phyloP scores from a whole-genome alignment of 179 eudicot genomes.

The Beta macrorhiza region DNA sequence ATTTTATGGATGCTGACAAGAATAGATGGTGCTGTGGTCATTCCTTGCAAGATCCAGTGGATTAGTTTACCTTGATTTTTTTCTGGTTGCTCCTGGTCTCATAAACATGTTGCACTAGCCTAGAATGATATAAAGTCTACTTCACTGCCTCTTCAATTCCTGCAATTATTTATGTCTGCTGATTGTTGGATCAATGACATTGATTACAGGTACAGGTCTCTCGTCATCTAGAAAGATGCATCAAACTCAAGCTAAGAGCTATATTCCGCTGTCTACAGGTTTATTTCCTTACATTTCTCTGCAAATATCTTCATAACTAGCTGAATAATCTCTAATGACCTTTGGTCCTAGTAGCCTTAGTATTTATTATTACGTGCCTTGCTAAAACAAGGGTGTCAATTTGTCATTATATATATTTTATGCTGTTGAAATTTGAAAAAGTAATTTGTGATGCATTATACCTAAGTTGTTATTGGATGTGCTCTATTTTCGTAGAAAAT shows the following conservation, averaged over 20 bases:
- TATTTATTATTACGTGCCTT: neutral
- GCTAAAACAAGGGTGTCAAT: neutral
- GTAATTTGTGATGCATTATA: no score
- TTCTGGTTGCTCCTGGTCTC: neutral
- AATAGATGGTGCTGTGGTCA: no score
- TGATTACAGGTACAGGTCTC: conserved; percentile 31
- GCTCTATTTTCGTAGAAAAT: no score
- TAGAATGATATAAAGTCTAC: neutral
- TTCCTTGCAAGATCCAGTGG: no score
- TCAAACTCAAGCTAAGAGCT: conserved; percentile 26
- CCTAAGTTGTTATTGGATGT: no score
- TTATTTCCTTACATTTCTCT: conserved; percentile 8
- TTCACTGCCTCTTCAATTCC: neutral
- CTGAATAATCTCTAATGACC: neutral
- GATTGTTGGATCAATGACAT: conserved; percentile 5
- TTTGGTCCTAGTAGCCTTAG: neutral
- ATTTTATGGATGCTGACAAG: no score
- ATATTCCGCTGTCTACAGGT: conserved; percentile 46
- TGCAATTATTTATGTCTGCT: neutral
- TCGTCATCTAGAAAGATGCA: conserved; percentile 47
- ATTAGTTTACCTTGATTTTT: no score
- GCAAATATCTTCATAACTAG: neutral
- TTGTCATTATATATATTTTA: neutral
- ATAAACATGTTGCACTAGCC: neutral
- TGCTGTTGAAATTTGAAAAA: neutral